Evolutionary conservation across 805 yeast genomes (phyloP), one percentile per base, ranked within the genome.

Genomic region (Saccharomyces mikatae): DNA sequence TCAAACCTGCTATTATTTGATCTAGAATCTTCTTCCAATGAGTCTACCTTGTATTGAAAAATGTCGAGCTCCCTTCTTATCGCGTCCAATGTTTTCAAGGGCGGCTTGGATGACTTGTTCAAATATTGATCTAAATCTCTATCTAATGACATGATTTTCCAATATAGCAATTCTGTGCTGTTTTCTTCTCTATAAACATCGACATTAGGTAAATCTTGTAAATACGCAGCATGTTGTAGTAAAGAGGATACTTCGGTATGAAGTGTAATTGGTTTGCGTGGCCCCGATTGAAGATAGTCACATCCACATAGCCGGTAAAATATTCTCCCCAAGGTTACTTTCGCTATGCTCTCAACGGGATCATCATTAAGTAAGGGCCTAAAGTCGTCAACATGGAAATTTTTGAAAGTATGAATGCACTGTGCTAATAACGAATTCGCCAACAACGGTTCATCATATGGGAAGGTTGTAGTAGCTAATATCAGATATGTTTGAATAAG

Each of bases 121-220:
- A 57, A 41, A 47, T 61, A 63, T 22, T 57, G 60, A 29, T 66
- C 64, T n/a, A 68, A 27, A 52, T 69, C 71, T 49, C 71, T 64
- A n/a, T 69, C 71, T 8, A 69, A 49, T 1, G 71, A 68, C 1
- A 62, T 48, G 0, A 69, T 52, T 46, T 68, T 69, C 72, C 72
- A 69, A 36, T 55, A 58, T 1, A 66, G 50, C 1, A 63, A 55
- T 51, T 69, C 72, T 48, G 64, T 65, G 46, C 56, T 60, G 17
- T 63, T 67, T 30, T 68, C 71, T 9, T 59, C 58, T 47, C 63
- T 61, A 46, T 63, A 65, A 3, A 63, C 59, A 54, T 68, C 68
- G 4, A 58, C 54, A 31, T 53, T 56, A 9, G 64, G 63, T 32
- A 58, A 53, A 54, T 62, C 68, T 41, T 64, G 62, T 47, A 62